These are phyloP conservation scores for Azolla pinnata DNA, from an alignment of 75 land plant species.

Conservation along the genomic window DNA sequence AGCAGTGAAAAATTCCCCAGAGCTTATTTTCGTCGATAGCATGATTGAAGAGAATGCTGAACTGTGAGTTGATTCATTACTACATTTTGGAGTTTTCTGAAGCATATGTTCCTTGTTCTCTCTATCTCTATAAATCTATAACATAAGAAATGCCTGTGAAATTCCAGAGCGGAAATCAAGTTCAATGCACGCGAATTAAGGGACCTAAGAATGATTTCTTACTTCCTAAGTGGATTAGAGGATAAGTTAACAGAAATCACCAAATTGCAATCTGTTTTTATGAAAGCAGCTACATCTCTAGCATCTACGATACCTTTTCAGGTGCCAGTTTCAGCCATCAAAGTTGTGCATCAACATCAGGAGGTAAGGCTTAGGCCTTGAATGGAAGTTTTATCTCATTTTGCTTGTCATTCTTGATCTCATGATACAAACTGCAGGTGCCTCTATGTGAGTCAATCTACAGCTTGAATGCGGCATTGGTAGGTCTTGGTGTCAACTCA, in stretches of 20 bases:
- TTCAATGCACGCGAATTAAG: conserved; percentile 22
- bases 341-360: conserved; percentile 57
- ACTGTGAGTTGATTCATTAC: background rate
- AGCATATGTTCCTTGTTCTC: too few species aligned
- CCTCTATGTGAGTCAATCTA: conserved; percentile 10
- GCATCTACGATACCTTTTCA: conserved; percentile 18
- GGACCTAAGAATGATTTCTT: conserved; percentile 50
- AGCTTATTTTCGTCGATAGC: conserved; percentile 6
- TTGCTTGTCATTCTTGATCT: background rate
- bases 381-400: background rate
- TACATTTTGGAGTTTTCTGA: conserved; percentile 2
- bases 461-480: conserved; percentile 22
- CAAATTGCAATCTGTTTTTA: conserved; percentile 4
- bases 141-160: too few species aligned
- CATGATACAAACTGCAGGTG: conserved; percentile 7
- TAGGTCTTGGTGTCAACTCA: conserved; percentile 17
- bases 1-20: background rate
- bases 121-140: too few species aligned
- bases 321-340: conserved; percentile 43
- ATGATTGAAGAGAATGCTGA: conserved; percentile 6
- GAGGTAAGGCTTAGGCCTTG: conserved; percentile 32
- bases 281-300: conserved; percentile 16
- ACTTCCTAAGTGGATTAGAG: conserved; percentile 60
- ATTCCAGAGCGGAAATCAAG: conserved; percentile 5
- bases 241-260: conserved; percentile 30